Percentiles rank a stretch among this genome's conserved stretches.
These are phyloP conservation scores for Protomyces inouyei DNA, from an alignment of 1,139 yeast species.

Conservation along the genomic window DNA sequence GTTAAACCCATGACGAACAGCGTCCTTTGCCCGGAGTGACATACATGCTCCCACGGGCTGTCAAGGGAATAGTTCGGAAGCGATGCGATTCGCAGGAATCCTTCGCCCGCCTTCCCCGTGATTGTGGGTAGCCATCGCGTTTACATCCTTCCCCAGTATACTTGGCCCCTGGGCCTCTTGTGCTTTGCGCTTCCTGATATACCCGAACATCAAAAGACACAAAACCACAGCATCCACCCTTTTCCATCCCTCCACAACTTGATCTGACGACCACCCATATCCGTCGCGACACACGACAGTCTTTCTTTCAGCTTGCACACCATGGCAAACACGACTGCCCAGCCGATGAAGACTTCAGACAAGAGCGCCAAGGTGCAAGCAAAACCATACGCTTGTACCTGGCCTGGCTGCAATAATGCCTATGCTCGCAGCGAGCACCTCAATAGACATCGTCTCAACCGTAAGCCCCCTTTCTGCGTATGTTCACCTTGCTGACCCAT, in stretches of 20 bases:
- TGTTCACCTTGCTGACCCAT: background rate
- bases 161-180: background rate
- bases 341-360: background rate
- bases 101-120: too few species aligned
- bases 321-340: too few species aligned
- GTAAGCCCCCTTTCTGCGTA: background rate
- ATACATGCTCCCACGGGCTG: too few species aligned
- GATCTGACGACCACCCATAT: background rate
- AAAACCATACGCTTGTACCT: constrained; percentile 13
- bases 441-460: constrained; percentile 22
- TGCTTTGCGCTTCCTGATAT: background rate
- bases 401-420: constrained; percentile 25
- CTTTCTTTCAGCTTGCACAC: too few species aligned
- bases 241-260: background rate
- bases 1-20: too few species aligned
- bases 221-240: background rate
- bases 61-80: too few species aligned
- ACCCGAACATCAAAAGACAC: background rate
- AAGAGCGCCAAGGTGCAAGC: background rate
- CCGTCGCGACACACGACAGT: background rate
- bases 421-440: constrained; percentile 24
- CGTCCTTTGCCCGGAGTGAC: too few species aligned
- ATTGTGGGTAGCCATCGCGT: too few species aligned
- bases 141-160: too few species aligned
- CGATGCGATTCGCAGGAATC: too few species aligned